Base-by-base conservation (phyloP, 1,284 basidiomycete species). In the Sporisorium scitamineum region DNA sequence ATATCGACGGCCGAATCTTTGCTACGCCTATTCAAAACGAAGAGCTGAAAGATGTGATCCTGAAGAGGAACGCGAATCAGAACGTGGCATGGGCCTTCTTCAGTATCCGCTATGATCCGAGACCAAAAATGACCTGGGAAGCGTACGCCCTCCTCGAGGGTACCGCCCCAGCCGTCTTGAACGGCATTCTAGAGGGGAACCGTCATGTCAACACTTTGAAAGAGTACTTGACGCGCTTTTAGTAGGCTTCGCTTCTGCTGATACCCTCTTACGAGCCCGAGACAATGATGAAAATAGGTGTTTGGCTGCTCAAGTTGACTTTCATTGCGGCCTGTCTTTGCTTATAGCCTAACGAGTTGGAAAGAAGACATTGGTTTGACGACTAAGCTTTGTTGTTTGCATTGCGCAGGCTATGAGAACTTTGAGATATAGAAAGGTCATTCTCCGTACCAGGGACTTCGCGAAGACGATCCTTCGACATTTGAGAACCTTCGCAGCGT, bases 1-100 rank as follows among this genome's bases (percentile, higher is more conserved):
- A 52, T 26, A 47, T 58, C 47, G 16, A 22, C 9, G 60, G 32
- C 2, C 44, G 53, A 13, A 29, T 63, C 10, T 45, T 51, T 47
- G 67, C 67, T 6, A 10, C 62, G 0, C 67, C 61, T 5, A 69
- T 63, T 13, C 32, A 29, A n/a, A 34, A 39, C 22, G 54, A 68
- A 5, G 39, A n/a, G 1, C 22, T 27, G 11, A 27, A 29, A 7
- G 6, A 26, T 2, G 11, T 8, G 2, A 10, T 69, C 13, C 18
- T 54, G 8, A 56, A 39, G 1, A 2, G 16, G 8, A 20, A 39
- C 13, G 4, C 8, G 6, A 14, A 5, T 5, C 16, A 42, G 0
- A 51, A 42, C 18, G 56, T 69, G 1, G 60, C 31, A n/a, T 69
- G 44, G 45, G 61, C 60, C 3, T 18, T 69, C 5, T 16, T 69